Percentiles rank a stretch among this genome's conserved stretches.
These are phyloP conservation scores for Globisporangium nodosum DNA, from an alignment of 352 stramenopile genomes.

Conservation along the genomic window DNA sequence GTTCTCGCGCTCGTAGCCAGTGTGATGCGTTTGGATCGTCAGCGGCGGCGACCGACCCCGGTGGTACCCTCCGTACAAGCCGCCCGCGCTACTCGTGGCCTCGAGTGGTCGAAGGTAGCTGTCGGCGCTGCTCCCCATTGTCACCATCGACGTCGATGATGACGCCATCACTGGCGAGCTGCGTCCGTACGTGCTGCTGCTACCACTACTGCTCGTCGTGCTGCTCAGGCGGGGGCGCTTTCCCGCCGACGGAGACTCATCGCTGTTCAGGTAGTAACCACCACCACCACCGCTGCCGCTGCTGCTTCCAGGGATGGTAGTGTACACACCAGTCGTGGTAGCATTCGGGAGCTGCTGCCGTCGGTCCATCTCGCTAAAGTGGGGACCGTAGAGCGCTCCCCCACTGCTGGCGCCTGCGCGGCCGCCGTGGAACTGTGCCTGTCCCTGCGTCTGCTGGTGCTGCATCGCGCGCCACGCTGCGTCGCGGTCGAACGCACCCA, in stretches of 20 bases:
- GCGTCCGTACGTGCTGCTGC: conserved; percentile 17
- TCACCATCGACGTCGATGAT: conserved; percentile 2
- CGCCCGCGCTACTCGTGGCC: conserved; percentile 8
- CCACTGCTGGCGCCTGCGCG: conserved; percentile 2
- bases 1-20: conserved; percentile 37
- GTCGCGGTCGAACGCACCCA: conserved; percentile 60
- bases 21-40: conserved; percentile 10
- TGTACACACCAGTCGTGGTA: background rate
- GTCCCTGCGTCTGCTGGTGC: conserved; percentile 13
- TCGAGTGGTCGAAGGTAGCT: conserved; percentile 18
- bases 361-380: conserved; percentile 8
- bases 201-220: conserved; percentile 19
- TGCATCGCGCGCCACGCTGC: conserved; percentile 44
- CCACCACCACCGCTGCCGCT: background rate
- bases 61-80: conserved; percentile 14
- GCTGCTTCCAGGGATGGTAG: background rate
- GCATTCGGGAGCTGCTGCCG: conserved; percentile 10
- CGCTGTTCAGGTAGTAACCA: conserved; percentile 6
- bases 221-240: conserved; percentile 19
- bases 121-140: conserved; percentile 1
- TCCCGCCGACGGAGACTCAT: conserved; percentile 10
- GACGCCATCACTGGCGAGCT: conserved; percentile 13
- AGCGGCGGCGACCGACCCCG: conserved; percentile 1
- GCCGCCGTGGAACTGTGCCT: conserved; percentile 12
- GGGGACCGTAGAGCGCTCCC: conserved; percentile 8